A percentile compares a stretch with the other conserved stretches of the same genome.
These are phyloP conservation scores for Colletotrichum eremochloae DNA, from an alignment of 2,329 filamentous ascomycete genomes.

Conservation along the genomic window DNA sequence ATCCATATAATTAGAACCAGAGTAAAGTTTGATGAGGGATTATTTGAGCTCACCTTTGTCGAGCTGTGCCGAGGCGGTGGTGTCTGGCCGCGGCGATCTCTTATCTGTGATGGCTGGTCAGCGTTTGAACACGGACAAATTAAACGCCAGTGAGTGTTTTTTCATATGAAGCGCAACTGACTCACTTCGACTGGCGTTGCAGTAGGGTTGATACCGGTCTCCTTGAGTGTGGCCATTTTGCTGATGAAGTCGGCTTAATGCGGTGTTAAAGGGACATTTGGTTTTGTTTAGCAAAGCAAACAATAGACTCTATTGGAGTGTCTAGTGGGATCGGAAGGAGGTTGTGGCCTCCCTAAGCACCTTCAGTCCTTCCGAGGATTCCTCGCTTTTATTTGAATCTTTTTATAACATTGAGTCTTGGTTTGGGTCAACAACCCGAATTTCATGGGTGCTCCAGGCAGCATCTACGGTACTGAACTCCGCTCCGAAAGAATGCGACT, in stretches of 20 bases:
- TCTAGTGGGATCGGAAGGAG: neutral
- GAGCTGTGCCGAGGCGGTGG: conserved; percentile 1
- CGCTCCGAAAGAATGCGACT: neutral
- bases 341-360: neutral
- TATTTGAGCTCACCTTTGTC: neutral
- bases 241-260: neutral
- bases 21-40: too few relatives aligned
- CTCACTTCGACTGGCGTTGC: conserved; percentile 31
- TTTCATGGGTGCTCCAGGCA: neutral
- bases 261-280: neutral
- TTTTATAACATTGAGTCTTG: neutral
- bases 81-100: conserved; percentile 20
- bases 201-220: conserved; percentile 9
- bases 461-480: neutral
- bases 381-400: neutral
- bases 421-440: neutral
- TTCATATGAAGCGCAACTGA: neutral
- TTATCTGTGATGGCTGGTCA: conserved; percentile 24
- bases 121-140: neutral
- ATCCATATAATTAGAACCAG: neutral
- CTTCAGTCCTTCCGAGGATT: neutral
- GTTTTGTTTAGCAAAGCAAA: neutral
- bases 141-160: neutral
- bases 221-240: conserved; percentile 25
- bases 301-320: neutral